Evolutionary conservation across 495 filamentous ascomycete species (phyloP).

Genomic region (Neurospora discreta): DNA sequence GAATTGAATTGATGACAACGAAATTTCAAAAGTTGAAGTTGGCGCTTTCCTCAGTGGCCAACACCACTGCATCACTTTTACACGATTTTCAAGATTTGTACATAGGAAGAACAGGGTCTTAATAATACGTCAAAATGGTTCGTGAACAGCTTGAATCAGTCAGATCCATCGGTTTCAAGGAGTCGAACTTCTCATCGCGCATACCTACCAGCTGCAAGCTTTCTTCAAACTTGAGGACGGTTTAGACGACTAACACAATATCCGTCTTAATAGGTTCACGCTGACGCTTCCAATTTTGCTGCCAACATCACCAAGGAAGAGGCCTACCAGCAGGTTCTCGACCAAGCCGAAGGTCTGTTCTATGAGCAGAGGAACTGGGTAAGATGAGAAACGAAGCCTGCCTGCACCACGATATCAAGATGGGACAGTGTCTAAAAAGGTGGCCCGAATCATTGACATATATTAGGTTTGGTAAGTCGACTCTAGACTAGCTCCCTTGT

Average conservation of each 20-base stretch:
- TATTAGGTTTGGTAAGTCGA: slow-evolving; percentile 46
- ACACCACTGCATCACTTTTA: neutral
- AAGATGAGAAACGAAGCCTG: slow-evolving; percentile 10
- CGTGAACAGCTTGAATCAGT: neutral
- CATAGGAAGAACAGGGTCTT: neutral
- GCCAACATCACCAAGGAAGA: slow-evolving; percentile 56
- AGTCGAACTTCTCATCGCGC: neutral
- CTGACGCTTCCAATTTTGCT: slow-evolving; percentile 70
- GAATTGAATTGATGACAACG: neutral
- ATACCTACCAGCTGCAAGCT: neutral
- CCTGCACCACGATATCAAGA: neutral
- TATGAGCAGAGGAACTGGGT: slow-evolving; percentile 85
- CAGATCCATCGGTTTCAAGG: neutral
- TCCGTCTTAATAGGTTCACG: slow-evolving; percentile 55
- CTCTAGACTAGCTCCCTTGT: neutral
- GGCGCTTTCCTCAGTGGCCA: neutral
- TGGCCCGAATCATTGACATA: neutral
- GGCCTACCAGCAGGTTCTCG: slow-evolving; percentile 63
- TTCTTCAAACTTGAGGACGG: neutral
- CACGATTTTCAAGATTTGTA: neutral
- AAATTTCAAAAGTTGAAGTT: neutral
- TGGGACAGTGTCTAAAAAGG: neutral
- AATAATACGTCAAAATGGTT: neutral
- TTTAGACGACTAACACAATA: neutral
- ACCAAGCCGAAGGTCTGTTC: slow-evolving; percentile 60